These are phyloP conservation scores for Pontederia crassipes DNA, from an alignment of 176 grass and related monocot genomes.

Conservation along the genomic window DNA sequence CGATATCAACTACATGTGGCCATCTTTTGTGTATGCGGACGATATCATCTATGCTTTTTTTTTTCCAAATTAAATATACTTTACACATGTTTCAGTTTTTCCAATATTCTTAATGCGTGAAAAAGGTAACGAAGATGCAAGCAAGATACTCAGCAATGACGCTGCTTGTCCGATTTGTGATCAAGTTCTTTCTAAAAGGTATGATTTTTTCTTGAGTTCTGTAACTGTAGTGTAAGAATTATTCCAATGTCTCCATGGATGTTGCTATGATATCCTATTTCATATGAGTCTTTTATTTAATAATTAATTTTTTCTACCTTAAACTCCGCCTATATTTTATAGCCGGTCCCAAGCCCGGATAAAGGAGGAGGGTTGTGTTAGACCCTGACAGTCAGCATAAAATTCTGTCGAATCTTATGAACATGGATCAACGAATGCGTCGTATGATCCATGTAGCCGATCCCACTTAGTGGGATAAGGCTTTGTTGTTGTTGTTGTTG, in stretches of 20 bases:
- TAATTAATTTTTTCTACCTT: no score
- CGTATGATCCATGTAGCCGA: no score
- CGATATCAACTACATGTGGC: slow-evolving; percentile 79
- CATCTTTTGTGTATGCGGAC: slow-evolving; percentile 73
- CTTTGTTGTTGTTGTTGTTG: no score
- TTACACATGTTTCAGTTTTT: background rate
- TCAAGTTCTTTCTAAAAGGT: slow-evolving; percentile 93
- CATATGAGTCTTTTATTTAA: no score
- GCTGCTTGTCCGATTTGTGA: slow-evolving; percentile 78
- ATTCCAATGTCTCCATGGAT: background rate
- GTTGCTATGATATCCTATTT: background rate
- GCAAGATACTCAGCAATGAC: slow-evolving; percentile 84
- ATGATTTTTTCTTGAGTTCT: slow-evolving; percentile 3
- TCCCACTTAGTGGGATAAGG: no score
- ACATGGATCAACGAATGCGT: no score
- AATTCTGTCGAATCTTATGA: no score
- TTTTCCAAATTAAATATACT: background rate
- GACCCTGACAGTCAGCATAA: no score
- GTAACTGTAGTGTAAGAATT: background rate
- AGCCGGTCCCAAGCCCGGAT: no score
- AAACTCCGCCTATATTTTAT: no score
- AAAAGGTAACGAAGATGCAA: slow-evolving; percentile 73
- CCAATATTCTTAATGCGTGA: slow-evolving; percentile 3
- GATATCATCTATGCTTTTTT: background rate
- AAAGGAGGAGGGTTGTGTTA: no score